Evolutionary conservation across 768 basidiomycete species (phyloP).

Genomic region (Lentinula edodes): DNA sequence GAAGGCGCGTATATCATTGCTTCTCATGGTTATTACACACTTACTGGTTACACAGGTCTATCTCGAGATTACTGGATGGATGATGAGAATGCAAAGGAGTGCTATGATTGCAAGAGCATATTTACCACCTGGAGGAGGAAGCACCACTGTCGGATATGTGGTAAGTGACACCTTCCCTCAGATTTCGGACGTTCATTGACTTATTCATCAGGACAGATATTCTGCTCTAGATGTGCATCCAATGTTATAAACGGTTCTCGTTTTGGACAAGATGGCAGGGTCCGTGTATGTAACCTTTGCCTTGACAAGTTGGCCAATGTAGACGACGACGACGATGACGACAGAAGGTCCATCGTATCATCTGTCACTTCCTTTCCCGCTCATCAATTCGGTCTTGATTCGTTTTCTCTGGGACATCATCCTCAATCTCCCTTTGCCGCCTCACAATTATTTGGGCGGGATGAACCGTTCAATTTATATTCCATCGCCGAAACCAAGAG

Average conservation of each 20-base stretch:
- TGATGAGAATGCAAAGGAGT: slow-evolving; percentile 92
- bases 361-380: slow-evolving; percentile 68
- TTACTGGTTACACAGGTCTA: slow-evolving; percentile 44
- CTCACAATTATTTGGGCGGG: slow-evolving; percentile 75
- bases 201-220: slow-evolving; percentile 73
- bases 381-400: slow-evolving; percentile 62
- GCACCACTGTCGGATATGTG: slow-evolving; percentile 97
- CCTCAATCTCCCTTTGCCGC: slow-evolving; percentile 87
- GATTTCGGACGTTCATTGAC: not conserved
- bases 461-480: slow-evolving; percentile 77
- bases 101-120: slow-evolving; percentile 90
- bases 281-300: slow-evolving; percentile 94
- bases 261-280: slow-evolving; percentile 92
- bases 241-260: slow-evolving; percentile 93
- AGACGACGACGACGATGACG: slow-evolving; percentile 87
- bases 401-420: slow-evolving; percentile 31
- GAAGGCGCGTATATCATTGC: slow-evolving; percentile 51
- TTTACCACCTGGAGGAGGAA: slow-evolving; percentile 95
- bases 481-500: slow-evolving; percentile 76
- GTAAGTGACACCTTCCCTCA: slow-evolving; percentile 32
- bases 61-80: slow-evolving; percentile 99
- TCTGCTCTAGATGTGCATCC: slow-evolving; percentile 94
- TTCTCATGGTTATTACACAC: slow-evolving; percentile 5
- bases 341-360: slow-evolving; percentile 75
- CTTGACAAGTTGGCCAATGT: slow-evolving; percentile 87